Evolutionary conservation across 441 rosid genomes (phyloP), one percentile per base, ranked within the genome.

Genomic region (Erodium chrysanthum): DNA sequence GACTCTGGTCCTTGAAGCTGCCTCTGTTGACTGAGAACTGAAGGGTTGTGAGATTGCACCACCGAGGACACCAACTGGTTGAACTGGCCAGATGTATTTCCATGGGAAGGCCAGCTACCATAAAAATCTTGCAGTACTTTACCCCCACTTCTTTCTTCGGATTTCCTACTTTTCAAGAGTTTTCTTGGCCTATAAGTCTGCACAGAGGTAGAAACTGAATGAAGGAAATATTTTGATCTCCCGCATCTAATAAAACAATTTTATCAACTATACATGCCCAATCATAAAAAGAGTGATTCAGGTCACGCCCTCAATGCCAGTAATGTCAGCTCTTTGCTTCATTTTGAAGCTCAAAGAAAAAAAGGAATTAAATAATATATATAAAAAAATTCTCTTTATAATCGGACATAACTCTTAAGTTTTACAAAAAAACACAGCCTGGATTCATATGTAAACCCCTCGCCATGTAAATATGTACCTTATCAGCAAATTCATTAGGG

Each of bases 141-240:
- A 64, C 66, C 76, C 64, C 82, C 88, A 42, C 74, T 72, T 61
- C 66, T 84, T 59, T 78, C 84, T 81, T 80, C 87, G 18, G 65
- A 23, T 59, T 68, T 80, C 71, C 73, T 77, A 70, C 75, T 71
- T 75, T 82, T 90, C 79, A 69, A 71, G 12, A 74, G 73, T 70
- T 80, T 85, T 70, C 79, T 86, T 77, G 75, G 85, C 77, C 71
- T 82, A 50, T 50, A 77, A 79, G 94, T 88, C 81, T 48, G 77
- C 25, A 66, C 7, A 31, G 35, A 66, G 5, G 58, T 15, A 50
- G 22, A 50, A 50, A 50, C 21, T 50, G n/a, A 50, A 15, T 48
- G 14, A 14, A 48, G 56, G 20, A 48, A 48, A n/a, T 48, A 48
- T 14, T 15, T 14, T 15, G 20, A 15, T 50, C 21, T 15, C 2